These are phyloP conservation scores for Myxozyma kluyveri DNA, from an alignment of 805 yeast genomes.

Conservation along the genomic window DNA sequence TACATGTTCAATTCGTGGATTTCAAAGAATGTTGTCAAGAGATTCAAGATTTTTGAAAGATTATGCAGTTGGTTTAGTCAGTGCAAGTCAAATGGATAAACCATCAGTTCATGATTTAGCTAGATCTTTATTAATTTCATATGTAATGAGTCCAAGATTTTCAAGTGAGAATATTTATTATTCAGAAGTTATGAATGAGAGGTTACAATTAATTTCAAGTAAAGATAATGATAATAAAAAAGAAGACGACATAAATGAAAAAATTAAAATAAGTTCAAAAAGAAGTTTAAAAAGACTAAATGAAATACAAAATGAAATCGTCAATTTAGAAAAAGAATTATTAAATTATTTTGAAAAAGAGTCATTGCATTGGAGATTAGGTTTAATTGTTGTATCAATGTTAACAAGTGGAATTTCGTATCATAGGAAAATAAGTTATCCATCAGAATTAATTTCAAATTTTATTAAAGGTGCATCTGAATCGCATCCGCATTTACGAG, in stretches of 20 bases:
- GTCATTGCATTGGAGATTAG: conserved; percentile 20
- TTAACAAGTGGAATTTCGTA: conserved; percentile 3
- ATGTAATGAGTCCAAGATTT: conserved; percentile 7
- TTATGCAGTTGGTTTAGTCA: conserved; percentile 15
- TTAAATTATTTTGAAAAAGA: conserved; percentile 12
- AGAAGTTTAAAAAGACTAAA: conserved; percentile 26
- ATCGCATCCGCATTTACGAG: conserved; percentile 64
- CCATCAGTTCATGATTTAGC: conserved; percentile 20
- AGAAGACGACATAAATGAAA: conserved; percentile 23
- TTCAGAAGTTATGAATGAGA: background rate
- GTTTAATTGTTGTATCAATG: conserved; percentile 6
- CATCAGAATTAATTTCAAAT: conserved; percentile 7
- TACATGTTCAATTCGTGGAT: conserved; percentile 14
- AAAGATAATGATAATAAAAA: no score
- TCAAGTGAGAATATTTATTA: conserved; percentile 6
- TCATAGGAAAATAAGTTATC: conserved; percentile 11
- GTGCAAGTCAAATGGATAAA: conserved; percentile 21
- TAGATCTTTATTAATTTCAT: conserved; percentile 6
- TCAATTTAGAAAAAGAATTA: conserved; percentile 19
- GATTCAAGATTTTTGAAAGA: conserved; percentile 13
- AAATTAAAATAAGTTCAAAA: conserved; percentile 19
- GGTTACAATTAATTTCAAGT: conserved; percentile 18
- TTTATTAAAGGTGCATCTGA: conserved; percentile 31
- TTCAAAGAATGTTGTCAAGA: conserved; percentile 18
- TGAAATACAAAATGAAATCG: conserved; percentile 10